These are phyloP conservation scores for Krasilnikovozyma curviuscula DNA, from an alignment of 768 basidiomycete species.

Conservation along the genomic window DNA sequence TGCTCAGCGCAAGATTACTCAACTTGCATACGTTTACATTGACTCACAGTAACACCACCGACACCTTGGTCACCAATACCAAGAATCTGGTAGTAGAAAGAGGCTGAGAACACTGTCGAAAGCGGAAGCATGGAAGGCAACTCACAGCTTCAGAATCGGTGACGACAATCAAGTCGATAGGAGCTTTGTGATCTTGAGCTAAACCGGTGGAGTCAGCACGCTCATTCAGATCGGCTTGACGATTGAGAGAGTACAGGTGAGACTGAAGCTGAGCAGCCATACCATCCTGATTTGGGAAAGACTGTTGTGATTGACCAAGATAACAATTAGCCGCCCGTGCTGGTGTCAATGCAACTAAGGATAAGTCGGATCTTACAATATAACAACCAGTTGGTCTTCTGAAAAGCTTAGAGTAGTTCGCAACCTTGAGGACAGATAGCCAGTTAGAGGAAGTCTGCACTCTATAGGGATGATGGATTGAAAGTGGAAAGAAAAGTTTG, in stretches of 20 bases:
- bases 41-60: constrained; percentile 30
- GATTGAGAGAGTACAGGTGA: constrained; percentile 11
- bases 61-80: constrained; percentile 41
- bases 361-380: not conserved
- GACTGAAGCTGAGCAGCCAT: constrained; percentile 11
- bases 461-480: constrained; percentile 29
- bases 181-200: not conserved
- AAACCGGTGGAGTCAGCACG: too few relatives aligned
- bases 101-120: too few relatives aligned
- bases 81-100: too few relatives aligned
- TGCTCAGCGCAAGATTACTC: not conserved
- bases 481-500: not conserved
- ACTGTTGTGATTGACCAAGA: not conserved
- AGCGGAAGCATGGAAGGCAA: too few relatives aligned
- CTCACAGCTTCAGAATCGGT: constrained; percentile 65
- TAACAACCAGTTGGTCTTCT: constrained; percentile 51
- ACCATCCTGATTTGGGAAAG: constrained; percentile 12
- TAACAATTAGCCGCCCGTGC: not conserved
- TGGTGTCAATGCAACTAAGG: not conserved
- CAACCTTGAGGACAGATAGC: constrained; percentile 17
- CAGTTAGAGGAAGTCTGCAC: constrained; percentile 41
- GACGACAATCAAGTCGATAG: constrained; percentile 58
- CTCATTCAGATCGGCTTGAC: constrained; percentile 10
- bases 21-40: too few relatives aligned
- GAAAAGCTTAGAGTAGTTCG: constrained; percentile 67